These are phyloP conservation scores for Tulasnella sp. DNA, from an alignment of 768 basidiomycete genomes.

Conservation along the genomic window DNA sequence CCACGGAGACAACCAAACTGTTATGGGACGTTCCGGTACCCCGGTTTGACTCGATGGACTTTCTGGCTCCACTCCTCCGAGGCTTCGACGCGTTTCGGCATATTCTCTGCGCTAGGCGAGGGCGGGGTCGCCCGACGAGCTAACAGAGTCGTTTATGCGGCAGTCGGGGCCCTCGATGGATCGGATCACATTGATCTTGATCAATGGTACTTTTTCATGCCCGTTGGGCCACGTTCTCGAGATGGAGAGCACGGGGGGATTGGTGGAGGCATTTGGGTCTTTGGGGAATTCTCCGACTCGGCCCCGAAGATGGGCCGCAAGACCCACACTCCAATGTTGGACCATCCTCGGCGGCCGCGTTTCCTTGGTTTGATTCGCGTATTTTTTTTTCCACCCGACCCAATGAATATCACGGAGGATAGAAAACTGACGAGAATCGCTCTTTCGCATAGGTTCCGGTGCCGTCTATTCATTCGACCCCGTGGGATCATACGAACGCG, in stretches of 20 bases:
- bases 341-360: conserved; percentile 15
- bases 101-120: conserved; percentile 1
- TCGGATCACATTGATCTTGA: background rate
- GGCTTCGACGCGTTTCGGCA: conserved; percentile 16
- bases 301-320: background rate
- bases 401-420: background rate
- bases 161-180: background rate
- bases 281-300: conserved; percentile 2
- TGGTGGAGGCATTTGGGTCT: conserved; percentile 9
- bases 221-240: background rate
- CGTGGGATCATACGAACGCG: conserved; percentile 96
- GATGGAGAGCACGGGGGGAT: background rate
- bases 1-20: conserved; percentile 8
- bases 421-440: background rate
- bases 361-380: background rate
- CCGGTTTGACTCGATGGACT: conserved; percentile 10
- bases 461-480: conserved; percentile 99
- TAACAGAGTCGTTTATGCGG: background rate
- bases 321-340: conserved; percentile 5
- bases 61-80: conserved; percentile 23
- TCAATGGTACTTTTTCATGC: background rate
- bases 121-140: background rate
- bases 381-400: conserved; percentile 9
- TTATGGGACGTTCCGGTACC: background rate
- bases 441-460: conserved; percentile 63